Base-by-base conservation (phyloP, 2,329 filamentous ascomycete species). In the Akanthomyces dipterigenus region DNA sequence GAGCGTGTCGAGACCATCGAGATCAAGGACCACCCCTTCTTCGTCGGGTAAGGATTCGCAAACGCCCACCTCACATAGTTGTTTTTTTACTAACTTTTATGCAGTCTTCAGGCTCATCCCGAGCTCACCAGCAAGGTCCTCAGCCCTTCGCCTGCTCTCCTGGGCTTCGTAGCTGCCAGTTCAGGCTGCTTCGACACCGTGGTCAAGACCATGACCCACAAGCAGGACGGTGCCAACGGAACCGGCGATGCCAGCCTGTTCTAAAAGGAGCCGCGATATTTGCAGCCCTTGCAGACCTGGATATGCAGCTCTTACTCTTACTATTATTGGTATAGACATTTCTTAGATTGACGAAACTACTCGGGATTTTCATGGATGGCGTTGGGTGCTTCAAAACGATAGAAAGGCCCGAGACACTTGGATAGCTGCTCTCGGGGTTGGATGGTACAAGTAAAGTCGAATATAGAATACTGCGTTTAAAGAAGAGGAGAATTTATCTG, bases 1-100 rank as follows among this genome's bases (percentile, higher is more conserved):
- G 84, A 88, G 67, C 84, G 91, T 36, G 91, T 95, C 88, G 91
- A 96, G 76, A 83, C 92, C 55, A 77, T 96, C 40, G 91, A 96
- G 75, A 77, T 96, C 64, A 87, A 87, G 71, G 87, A 93, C 65
- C 91, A 96, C 72, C 89, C 89, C 0, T 96, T 85, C 81, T 96
- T 88, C 67, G 90, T 96, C 20, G 75, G 68, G 63, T 65, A 62
- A 59, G 62, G 54, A 3, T 20, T 2, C 26, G 45, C 24, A 38
- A 28, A 36, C 16, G 18, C 36, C 9, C 16, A 14, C 3, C 26
- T 5, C 5, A 20, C 36, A 12, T n/a, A 43, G 11, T 11, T 56
- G 55, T 50, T 60, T 34, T 14, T 22, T 38, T 3, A 28, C 20
- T 3, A 20, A 63, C 48, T 3, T 24, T 7, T 2, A 48, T 55